Conservation (phyloP, 768 basidiomycete species). For the Termitomyces sp. region DNA sequence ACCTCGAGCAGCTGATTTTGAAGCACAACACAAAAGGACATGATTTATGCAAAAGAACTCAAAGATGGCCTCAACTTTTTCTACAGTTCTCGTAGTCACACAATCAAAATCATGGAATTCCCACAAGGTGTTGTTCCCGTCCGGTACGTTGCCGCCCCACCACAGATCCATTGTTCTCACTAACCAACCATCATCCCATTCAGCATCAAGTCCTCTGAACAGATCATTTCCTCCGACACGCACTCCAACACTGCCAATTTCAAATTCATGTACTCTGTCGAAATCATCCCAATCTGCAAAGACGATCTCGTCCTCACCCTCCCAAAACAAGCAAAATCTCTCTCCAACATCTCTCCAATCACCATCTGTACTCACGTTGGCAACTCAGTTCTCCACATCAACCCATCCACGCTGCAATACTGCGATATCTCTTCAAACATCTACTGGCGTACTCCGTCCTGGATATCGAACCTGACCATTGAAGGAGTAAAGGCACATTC, state of each 20-base stretch:
- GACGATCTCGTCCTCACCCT: conserved; percentile 95
- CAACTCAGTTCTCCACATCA: conserved; percentile 86
- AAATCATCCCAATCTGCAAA: conserved; percentile 96
- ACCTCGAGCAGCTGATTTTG: conserved; percentile 94
- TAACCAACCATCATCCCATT: background rate
- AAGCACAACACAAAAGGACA: conserved; percentile 98
- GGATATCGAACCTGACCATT: conserved; percentile 82
- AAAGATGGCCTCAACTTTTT: conserved; percentile 97
- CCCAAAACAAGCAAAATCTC: conserved; percentile 71
- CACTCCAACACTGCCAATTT: conserved; percentile 93
- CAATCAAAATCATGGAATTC: conserved; percentile 97
- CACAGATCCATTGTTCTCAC: background rate
- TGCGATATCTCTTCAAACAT: conserved; percentile 75
- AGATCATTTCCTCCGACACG: conserved; percentile 88
- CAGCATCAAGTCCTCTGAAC: conserved; percentile 92
- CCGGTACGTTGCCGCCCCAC: conserved; percentile 47
- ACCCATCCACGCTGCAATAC: conserved; percentile 81
- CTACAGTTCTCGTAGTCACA: conserved; percentile 87
- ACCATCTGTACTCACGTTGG: conserved; percentile 89
- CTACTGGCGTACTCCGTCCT: conserved; percentile 93
- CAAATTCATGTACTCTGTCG: conserved; percentile 97
- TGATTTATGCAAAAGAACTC: conserved; percentile 89
- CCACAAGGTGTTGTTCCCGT: conserved; percentile 83
- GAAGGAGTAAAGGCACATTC: conserved; percentile 65
- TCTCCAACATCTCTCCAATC: conserved; percentile 88